Evolutionary conservation across 495 filamentous ascomycete species (phyloP), one percentile per base, ranked within the genome.

Genomic region (Penicillium maclennaniae): DNA sequence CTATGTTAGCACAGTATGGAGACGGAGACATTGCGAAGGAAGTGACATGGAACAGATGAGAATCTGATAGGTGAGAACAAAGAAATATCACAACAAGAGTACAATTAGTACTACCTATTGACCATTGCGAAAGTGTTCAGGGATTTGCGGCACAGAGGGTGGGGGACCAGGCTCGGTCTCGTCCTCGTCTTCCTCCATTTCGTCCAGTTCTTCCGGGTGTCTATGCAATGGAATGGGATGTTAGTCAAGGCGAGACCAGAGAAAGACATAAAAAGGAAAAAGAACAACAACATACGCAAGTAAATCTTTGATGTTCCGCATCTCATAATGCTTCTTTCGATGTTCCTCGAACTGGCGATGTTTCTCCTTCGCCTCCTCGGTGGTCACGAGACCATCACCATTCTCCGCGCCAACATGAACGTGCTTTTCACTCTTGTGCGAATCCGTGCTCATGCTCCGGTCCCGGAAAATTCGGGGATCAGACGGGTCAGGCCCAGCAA

Each of bases 271-370:
- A 19, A 15, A 45, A 5, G 19, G 8, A 12, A 12, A 34, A 2
- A 10, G 9, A 12, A 12, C 4, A 14, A 14, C 7, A 46, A 76
- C 81, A 51, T 69, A 87, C 86, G 91, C 93, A 54, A 98, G 79
- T 49, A 97, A 71, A 60, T 86, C 81, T 57, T 92, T 95, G 20
- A 97, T 90, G 64, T 93, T 87, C 78, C 83, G 91, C 95, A 98
- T 97, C 78, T 97, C 95, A 68, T 98, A 98, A 69, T 98, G 93
- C 72, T 83, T 89, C 82, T 91, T 96, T 68, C 93, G 79, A 77
- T 89, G 79, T 73, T 88, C 78, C 73, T 96, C 92, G 63, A 98
- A 98, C 67, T 86, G 80, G 54, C 81, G 81, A 65, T 98, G 93
- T 75, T 96, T 95, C 76, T 89, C 90, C 52, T 74, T 72, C 59